Percentiles rank a stretch among this genome's conserved stretches.
phyloP scores from a whole-genome alignment of 805 yeast genomes.

The Starmerella bombicola region DNA sequence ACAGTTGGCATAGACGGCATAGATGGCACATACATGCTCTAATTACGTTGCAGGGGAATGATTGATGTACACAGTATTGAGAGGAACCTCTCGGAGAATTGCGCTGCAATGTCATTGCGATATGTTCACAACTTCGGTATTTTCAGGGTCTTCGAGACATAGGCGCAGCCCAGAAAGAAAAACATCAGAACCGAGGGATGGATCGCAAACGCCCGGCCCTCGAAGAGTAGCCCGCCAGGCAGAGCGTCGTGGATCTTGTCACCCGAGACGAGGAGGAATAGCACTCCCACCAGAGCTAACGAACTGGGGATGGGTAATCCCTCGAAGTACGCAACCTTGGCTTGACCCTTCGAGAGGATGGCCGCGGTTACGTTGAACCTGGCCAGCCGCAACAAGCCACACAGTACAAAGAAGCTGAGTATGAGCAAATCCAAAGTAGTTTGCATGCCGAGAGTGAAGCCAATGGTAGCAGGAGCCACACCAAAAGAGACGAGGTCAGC shows the following conservation, averaged over 20 bases:
- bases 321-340: constrained; percentile 67
- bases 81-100: too few species aligned
- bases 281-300: constrained; percentile 53
- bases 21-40: too few species aligned
- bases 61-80: too few species aligned
- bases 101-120: too few species aligned
- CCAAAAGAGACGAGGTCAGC: constrained; percentile 94
- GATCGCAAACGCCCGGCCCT: constrained; percentile 51
- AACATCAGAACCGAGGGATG: constrained; percentile 60
- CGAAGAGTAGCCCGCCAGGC: constrained; percentile 53
- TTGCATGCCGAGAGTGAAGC: constrained; percentile 81
- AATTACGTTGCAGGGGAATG: too few species aligned
- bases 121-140: constrained; percentile 77
- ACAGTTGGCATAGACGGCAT: too few species aligned
- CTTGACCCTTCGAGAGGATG: constrained; percentile 87
- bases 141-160: constrained; percentile 80
- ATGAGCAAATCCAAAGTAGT: constrained; percentile 67
- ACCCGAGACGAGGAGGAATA: constrained; percentile 55
- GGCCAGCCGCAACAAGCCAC: constrained; percentile 89
- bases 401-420: constrained; percentile 72
- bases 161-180: constrained; percentile 71
- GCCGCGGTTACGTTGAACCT: constrained; percentile 91
- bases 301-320: constrained; percentile 94
- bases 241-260: constrained; percentile 35
- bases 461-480: constrained; percentile 88